A percentile compares a stretch with the other conserved stretches of the same genome.
phyloP scores from a whole-genome alignment of 495 filamentous ascomycete species.

The Patellaria atrata region DNA sequence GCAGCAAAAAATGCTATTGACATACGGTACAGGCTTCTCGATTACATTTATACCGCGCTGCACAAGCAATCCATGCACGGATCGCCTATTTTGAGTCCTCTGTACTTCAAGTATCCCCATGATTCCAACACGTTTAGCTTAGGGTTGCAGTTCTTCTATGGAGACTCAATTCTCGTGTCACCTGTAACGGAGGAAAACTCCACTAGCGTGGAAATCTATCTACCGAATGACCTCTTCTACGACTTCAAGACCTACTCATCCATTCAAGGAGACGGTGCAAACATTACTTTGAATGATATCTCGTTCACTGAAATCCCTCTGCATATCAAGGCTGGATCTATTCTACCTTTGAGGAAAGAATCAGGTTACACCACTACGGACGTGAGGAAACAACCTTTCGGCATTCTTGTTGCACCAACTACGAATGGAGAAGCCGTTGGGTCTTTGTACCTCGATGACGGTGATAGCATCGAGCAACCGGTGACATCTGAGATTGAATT shows the following conservation, averaged over 20 bases:
- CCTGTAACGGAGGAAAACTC: conserved; percentile 51
- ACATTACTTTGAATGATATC: conserved; percentile 39
- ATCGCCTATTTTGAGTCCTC: conserved; percentile 50
- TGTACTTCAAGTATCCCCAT: conserved; percentile 59
- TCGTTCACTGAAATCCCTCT: conserved; percentile 55
- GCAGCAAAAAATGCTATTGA: conserved; percentile 59
- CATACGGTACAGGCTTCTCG: conserved; percentile 59
- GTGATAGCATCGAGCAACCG: conserved; percentile 20
- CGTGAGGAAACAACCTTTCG: conserved; percentile 51
- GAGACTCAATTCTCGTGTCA: conserved; percentile 52
- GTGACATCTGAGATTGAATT: conserved; percentile 22
- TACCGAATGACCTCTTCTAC: conserved; percentile 64
- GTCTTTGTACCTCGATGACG: conserved; percentile 36
- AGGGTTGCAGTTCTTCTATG: conserved; percentile 61
- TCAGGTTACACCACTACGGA: conserved; percentile 56
- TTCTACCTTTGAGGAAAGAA: conserved; percentile 48
- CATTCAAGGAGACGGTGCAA: conserved; percentile 41
- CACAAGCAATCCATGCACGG: conserved; percentile 50
- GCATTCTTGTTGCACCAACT: conserved; percentile 52
- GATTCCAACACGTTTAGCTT: conserved; percentile 47
- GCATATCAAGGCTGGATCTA: conserved; percentile 53
- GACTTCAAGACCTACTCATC: conserved; percentile 52
- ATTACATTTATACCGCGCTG: conserved; percentile 73
- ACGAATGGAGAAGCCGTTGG: conserved; percentile 34
- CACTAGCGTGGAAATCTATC: conserved; percentile 55